Conservation (phyloP, 1,139 yeast species). For the Diutina sp. region DNA sequence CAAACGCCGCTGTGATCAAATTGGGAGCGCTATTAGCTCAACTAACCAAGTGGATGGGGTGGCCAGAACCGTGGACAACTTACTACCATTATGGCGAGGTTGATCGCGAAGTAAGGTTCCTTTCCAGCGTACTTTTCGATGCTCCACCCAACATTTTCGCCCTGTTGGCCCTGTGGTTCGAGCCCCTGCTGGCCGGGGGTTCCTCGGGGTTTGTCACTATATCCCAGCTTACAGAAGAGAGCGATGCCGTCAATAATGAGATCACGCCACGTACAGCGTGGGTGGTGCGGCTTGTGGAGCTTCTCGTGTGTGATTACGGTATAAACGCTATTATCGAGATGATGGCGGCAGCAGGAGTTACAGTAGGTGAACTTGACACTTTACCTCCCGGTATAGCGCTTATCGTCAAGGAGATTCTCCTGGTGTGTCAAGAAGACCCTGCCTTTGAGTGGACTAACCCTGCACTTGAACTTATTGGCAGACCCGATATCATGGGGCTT, state of each 20-base stretch:
- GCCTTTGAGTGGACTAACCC: conserved; percentile 34
- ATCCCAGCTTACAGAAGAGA: conserved; percentile 57
- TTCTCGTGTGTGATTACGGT: conserved; percentile 41
- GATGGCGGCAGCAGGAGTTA: conserved; percentile 44
- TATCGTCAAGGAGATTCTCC: conserved; percentile 51
- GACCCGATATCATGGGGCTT: conserved; percentile 49
- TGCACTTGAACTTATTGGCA: conserved; percentile 49
- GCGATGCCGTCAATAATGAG: conserved; percentile 42
- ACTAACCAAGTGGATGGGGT: conserved; percentile 55
- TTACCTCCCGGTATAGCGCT: conserved; percentile 62
- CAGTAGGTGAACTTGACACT: conserved; percentile 43
- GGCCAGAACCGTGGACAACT: conserved; percentile 57
- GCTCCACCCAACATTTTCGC: conserved; percentile 44
- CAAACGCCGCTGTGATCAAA: conserved; percentile 17
- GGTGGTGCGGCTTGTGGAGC: conserved; percentile 47
- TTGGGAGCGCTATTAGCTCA: conserved; percentile 50
- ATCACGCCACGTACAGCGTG: conserved; percentile 56
- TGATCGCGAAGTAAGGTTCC: conserved; percentile 18
- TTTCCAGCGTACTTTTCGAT: conserved; percentile 30
- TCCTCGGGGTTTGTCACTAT: conserved; percentile 53
- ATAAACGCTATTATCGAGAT: conserved; percentile 42
- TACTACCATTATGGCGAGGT: conserved; percentile 35
- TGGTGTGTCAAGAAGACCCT: conserved; percentile 43
- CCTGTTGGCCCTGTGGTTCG: conserved; percentile 22
- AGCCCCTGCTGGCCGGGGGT: conserved; percentile 12